Conservation (phyloP, 2,329 filamentous ascomycete genomes). For the Gyromitra esculenta region DNA sequence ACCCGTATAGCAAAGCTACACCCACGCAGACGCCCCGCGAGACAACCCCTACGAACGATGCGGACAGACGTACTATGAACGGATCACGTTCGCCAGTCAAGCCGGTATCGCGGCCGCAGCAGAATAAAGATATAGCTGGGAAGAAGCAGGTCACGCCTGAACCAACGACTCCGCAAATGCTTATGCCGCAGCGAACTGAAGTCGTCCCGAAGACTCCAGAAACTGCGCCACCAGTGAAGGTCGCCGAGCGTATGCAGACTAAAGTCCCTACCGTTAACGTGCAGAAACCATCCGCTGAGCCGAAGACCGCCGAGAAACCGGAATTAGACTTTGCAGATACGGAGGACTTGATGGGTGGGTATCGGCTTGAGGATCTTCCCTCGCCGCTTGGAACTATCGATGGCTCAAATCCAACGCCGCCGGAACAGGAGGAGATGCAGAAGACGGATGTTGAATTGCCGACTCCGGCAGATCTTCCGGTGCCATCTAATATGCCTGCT, state of each 20-base stretch:
- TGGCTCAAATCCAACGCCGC: slow-evolving; percentile 12
- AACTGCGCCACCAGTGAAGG: background rate
- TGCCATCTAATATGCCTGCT: slow-evolving; percentile 2
- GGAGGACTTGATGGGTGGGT: slow-evolving; percentile 51
- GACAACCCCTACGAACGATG: slow-evolving; percentile 25
- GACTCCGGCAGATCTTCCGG: slow-evolving; percentile 23
- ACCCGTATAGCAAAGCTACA: slow-evolving; percentile 42
- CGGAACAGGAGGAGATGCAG: slow-evolving; percentile 31
- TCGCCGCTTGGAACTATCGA: slow-evolving; percentile 49
- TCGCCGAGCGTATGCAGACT: background rate
- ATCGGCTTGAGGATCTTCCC: slow-evolving; percentile 51
- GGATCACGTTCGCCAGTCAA: background rate
- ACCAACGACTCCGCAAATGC: slow-evolving; percentile 7
- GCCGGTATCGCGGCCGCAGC: background rate
- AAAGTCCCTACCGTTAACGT: slow-evolving; percentile 10
- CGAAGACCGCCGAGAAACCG: slow-evolving; percentile 10
- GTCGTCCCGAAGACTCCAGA: slow-evolving; percentile 45
- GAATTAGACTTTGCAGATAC: slow-evolving; percentile 26
- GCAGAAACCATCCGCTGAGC: slow-evolving; percentile 2
- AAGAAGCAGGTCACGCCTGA: slow-evolving; percentile 1
- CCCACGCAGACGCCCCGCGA: slow-evolving; percentile 35
- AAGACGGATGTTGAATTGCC: slow-evolving; percentile 19
- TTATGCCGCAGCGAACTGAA: slow-evolving; percentile 33
- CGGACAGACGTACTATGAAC: background rate
- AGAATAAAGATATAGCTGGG: background rate